Conservation (phyloP, 768 basidiomycete species). For the Paxillus involutus region DNA sequence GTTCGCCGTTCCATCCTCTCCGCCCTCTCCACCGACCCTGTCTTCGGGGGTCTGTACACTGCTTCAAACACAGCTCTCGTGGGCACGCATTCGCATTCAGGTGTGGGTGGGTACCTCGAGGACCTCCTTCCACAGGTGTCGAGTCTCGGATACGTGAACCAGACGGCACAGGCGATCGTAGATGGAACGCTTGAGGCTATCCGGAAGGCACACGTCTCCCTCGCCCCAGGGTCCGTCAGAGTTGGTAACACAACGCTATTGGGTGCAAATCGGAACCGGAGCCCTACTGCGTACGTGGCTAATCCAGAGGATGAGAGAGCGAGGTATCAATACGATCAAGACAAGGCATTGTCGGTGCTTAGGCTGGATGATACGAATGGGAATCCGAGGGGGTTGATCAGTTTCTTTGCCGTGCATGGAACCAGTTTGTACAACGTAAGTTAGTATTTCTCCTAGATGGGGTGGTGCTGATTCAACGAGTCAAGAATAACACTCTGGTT, state of each 20-base stretch:
- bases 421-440: conserved; percentile 74
- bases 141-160: conserved; percentile 68
- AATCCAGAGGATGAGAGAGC: conserved; percentile 73
- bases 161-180: conserved; percentile 73
- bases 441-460: neutral
- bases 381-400: conserved; percentile 62
- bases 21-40: conserved; percentile 43
- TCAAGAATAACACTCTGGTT: conserved; percentile 78
- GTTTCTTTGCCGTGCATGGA: conserved; percentile 78
- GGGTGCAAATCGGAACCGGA: conserved; percentile 72
- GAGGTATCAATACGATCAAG: conserved; percentile 66
- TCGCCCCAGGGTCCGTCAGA: conserved; percentile 58
- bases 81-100: conserved; percentile 73
- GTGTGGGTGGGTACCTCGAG: conserved; percentile 79
- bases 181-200: conserved; percentile 69
- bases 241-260: conserved; percentile 70
- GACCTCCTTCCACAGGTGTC: conserved; percentile 77
- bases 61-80: conserved; percentile 74
- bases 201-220: conserved; percentile 60
- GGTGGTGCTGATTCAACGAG: neutral
- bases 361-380: conserved; percentile 62
- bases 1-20: conserved; percentile 67
- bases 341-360: conserved; percentile 70
- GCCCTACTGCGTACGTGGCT: conserved; percentile 72
- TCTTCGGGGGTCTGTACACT: conserved; percentile 65